These are phyloP conservation scores for Coemansia sp. DNA, from an alignment of 192 early-diverging fungal genomes.

Conservation along the genomic window DNA sequence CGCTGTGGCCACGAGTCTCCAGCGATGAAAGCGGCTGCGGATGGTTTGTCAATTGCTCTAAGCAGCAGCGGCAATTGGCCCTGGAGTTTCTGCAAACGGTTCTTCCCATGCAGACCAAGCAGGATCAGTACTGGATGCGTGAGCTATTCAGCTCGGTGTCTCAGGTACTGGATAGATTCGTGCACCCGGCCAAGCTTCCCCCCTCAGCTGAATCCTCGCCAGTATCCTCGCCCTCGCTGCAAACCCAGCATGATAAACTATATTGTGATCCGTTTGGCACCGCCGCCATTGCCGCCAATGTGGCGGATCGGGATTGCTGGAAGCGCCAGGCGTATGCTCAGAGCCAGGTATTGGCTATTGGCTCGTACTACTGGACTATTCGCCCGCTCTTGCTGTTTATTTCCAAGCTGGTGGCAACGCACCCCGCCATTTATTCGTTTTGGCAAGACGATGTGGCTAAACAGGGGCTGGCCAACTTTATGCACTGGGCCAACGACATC, in stretches of 20 bases:
- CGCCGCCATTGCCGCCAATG: no score
- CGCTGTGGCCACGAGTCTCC: conserved; percentile 26
- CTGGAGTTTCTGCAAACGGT: conserved; percentile 13
- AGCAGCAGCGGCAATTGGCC: conserved; percentile 2
- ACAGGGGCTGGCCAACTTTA: no score
- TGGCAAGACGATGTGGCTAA: no score
- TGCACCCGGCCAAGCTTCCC: not conserved
- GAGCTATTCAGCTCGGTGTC: conserved; percentile 1
- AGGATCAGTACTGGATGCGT: conserved; percentile 1
- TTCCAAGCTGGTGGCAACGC: not conserved
- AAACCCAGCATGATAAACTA: no score
- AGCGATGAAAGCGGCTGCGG: conserved; percentile 41
- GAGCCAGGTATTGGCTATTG: conserved; percentile 1
- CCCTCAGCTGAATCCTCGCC: no score
- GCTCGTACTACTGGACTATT: conserved; percentile 22
- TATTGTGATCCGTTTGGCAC: conserved; percentile 6
- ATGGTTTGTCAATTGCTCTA: conserved; percentile 30
- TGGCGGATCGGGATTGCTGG: not conserved
- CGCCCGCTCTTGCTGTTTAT: conserved; percentile 9
- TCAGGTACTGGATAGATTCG: not conserved
- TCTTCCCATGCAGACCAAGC: conserved; percentile 2
- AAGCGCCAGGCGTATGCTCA: not conserved
- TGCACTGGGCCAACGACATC: conserved; percentile 1
- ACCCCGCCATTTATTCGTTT: no score
- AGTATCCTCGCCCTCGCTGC: no score